These are phyloP conservation scores for Pterula multifida DNA, from an alignment of 1,284 basidiomycete genomes.

Conservation along the genomic window DNA sequence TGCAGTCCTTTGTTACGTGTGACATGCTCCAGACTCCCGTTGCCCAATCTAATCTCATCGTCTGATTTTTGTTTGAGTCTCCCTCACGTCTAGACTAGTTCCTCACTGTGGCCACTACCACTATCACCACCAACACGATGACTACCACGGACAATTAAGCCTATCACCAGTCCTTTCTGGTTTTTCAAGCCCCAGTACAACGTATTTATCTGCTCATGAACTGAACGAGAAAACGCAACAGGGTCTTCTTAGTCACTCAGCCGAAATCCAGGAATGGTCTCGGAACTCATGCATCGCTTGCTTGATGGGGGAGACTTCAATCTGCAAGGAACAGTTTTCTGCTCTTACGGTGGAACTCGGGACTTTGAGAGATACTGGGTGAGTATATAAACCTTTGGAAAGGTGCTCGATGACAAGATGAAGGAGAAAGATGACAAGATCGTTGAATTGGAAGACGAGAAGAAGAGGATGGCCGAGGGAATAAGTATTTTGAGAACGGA, in stretches of 20 bases:
- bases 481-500: not conserved
- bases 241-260: not conserved
- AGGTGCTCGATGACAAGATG: not conserved
- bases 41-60: too few species aligned
- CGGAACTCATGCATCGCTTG: not conserved
- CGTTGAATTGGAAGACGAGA: not conserved
- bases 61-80: too few species aligned
- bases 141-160: not conserved
- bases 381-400: not conserved
- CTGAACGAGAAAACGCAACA: not conserved
- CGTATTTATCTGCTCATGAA: not conserved
- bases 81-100: too few species aligned
- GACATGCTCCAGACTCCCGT: too few species aligned
- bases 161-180: not conserved
- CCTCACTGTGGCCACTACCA: too few species aligned
- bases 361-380: too few species aligned
- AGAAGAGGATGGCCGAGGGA: too few species aligned
- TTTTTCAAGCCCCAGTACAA: not conserved
- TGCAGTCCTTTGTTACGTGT: too few species aligned
- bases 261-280: not conserved
- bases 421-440: not conserved
- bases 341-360: too few species aligned
- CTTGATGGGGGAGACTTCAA: too few species aligned
- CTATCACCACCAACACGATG: not conserved
- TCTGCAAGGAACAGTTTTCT: too few species aligned